Evolutionary conservation across 2,329 filamentous ascomycete species (phyloP).

Genomic region (Colletotrichum camelliae): DNA sequence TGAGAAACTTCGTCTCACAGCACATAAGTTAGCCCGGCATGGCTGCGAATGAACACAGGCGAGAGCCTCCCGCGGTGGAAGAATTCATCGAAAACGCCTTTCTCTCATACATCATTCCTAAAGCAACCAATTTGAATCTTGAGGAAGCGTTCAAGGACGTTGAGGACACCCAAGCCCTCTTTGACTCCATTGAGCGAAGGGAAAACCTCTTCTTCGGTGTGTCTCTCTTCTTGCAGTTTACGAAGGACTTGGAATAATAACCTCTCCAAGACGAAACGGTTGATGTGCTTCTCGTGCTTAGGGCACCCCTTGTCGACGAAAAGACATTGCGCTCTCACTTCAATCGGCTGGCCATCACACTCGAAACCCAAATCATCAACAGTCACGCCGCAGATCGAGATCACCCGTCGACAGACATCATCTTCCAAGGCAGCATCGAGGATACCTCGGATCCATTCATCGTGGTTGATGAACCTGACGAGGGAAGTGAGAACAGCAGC

Average conservation of each 20-base stretch:
- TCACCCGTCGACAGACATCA: conserved; percentile 58
- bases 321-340: conserved; percentile 63
- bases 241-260: not conserved
- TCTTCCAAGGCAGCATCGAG: conserved; percentile 61
- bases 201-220: conserved; percentile 72
- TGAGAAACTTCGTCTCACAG: not conserved
- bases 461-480: conserved; percentile 47
- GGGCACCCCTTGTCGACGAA: conserved; percentile 66
- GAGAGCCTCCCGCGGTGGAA: conserved; percentile 29
- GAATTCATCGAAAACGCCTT: conserved; percentile 64
- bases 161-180: conserved; percentile 48
- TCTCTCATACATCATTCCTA: conserved; percentile 66
- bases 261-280: conserved; percentile 72
- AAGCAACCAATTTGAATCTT: conserved; percentile 58
- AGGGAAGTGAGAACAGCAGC: conserved; percentile 30
- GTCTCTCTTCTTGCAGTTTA: not conserved
- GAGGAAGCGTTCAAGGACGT: conserved; percentile 54
- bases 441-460: conserved; percentile 57
- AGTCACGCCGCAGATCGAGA: conserved; percentile 54
- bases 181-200: conserved; percentile 66
- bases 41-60: conserved; percentile 14
- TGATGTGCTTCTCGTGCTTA: conserved; percentile 71
- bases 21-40: conserved; percentile 24
- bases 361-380: conserved; percentile 72
- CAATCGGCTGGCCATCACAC: conserved; percentile 65